Evolutionary conservation across 140 eudicot species (phyloP), one percentile per base, ranked within the genome.

Genomic region (Senecio squalidus): DNA sequence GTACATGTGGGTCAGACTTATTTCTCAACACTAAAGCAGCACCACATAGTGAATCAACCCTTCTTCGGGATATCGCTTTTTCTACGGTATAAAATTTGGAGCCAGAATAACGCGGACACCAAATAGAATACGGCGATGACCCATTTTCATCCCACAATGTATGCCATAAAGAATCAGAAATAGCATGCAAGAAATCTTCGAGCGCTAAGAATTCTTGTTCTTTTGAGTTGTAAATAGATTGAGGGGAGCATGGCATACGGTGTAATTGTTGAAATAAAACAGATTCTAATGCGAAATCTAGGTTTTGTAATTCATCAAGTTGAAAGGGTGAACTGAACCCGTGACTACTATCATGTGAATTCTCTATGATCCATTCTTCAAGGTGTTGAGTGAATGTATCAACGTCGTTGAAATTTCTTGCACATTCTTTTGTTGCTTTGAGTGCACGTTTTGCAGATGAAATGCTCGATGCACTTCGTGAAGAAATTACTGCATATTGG

Each of bases 131-230:
- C 4, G 95, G 95, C 14, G 80, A 67, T 21, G 88, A 72, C 54
- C 73, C 67, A 29, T 40, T 58, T 68, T 70, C 79, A n/a, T 82
- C 89, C 95, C 95, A 89, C 56, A 89, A 80, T 17, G 97, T 77
- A 54, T 64, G 89, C 95, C 93, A 89, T 15, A 89, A 69, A 20
- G 89, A 82, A 68, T 85, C 82, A 4, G 93, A 78, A 56, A 84
- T 67, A 20, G 97, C 83, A 64, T 89, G 93, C 51, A 89, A 51
- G 66, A 89, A 85, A 73, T 85, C 95, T 66, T 89, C 97, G n/a
- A 89, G 71, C 14, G 97, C 95, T 49, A 82, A 72, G 53, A 74
- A 82, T 74, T 77, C 89, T 14, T 70, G 89, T 77, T 82, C 89
- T 79, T 75, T 82, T 18, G 82, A 74, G 59, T 56, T 77, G 60